Evolutionary conservation across 768 basidiomycete species (phyloP).

Genomic region (Rhizopogon vulgaris): DNA sequence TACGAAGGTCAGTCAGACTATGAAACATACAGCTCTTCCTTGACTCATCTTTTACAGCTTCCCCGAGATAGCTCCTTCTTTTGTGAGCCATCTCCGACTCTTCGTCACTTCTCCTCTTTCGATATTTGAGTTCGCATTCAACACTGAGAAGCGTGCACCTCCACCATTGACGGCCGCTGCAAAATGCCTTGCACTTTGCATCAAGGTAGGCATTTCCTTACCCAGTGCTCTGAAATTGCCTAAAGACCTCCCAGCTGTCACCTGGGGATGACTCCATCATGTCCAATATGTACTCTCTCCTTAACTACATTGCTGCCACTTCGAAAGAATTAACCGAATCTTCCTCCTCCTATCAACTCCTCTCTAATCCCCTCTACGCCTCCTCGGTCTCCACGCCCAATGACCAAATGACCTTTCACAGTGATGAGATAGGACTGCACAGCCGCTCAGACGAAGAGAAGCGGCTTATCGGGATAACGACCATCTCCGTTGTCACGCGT

Average conservation of each 20-base stretch:
- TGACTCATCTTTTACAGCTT: slow-evolving; percentile 44
- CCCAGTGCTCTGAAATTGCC: neutral
- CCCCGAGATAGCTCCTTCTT: slow-evolving; percentile 65
- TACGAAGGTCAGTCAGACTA: slow-evolving; percentile 58
- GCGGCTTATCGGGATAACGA: slow-evolving; percentile 79
- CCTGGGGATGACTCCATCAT: slow-evolving; percentile 85
- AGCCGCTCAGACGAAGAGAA: slow-evolving; percentile 81
- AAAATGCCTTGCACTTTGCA: slow-evolving; percentile 84
- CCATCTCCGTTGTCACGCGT: slow-evolving; percentile 84
- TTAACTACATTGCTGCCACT: slow-evolving; percentile 86
- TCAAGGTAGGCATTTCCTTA: slow-evolving; percentile 48
- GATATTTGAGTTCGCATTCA: slow-evolving; percentile 84
- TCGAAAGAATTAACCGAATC: slow-evolving; percentile 68
- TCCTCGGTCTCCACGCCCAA: slow-evolving; percentile 23
- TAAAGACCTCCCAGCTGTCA: slow-evolving; percentile 47
- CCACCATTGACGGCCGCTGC: slow-evolving; percentile 81
- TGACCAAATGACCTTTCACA: slow-evolving; percentile 47
- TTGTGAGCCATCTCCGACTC: slow-evolving; percentile 75
- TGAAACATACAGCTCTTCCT: neutral
- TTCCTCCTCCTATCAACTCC: slow-evolving; percentile 35
- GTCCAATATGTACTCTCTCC: slow-evolving; percentile 94
- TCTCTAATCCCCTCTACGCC: slow-evolving; percentile 35
- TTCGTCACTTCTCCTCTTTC: slow-evolving; percentile 86
- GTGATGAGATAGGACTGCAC: slow-evolving; percentile 57
- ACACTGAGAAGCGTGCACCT: slow-evolving; percentile 64